A percentile compares a stretch with the other conserved stretches of the same genome.
Conservation (phyloP, 148 eudicot genomes). For the Camellia sinensis region DNA sequence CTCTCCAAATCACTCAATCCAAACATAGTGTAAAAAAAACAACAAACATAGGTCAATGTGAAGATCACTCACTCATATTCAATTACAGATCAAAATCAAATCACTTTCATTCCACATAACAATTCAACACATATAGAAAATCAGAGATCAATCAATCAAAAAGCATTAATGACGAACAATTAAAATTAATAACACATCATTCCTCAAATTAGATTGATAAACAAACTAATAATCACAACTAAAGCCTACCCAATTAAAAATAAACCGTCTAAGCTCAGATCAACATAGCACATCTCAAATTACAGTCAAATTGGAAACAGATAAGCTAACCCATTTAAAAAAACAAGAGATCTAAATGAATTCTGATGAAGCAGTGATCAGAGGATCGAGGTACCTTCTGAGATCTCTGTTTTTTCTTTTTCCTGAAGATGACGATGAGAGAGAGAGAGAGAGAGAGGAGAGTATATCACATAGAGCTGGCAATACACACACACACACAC, state of each 20-base stretch:
- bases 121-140: background rate
- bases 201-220: background rate
- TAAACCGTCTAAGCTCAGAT: constrained; percentile 5
- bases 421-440: constrained; percentile 9
- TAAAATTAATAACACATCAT: constrained; percentile 7
- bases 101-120: background rate
- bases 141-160: constrained; percentile 7
- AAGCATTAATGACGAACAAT: background rate
- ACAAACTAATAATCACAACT: background rate
- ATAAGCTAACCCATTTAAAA: background rate
- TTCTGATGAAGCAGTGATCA: background rate
- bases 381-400: constrained; percentile 19
- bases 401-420: constrained; percentile 18
- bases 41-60: constrained; percentile 1
- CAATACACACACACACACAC: constrained; percentile 22
- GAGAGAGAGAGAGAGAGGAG: constrained; percentile 24
- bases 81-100: background rate
- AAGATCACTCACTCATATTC: constrained; percentile 1
- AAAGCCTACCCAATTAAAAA: background rate
- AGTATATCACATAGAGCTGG: constrained; percentile 37
- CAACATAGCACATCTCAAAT: background rate
- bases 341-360: constrained; percentile 15
- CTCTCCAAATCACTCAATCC: too few relatives aligned
- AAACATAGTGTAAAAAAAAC: too few relatives aligned
- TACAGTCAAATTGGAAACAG: background rate